Base-by-base conservation (phyloP, 805 yeast species). In the Sungouiella blattae region DNA sequence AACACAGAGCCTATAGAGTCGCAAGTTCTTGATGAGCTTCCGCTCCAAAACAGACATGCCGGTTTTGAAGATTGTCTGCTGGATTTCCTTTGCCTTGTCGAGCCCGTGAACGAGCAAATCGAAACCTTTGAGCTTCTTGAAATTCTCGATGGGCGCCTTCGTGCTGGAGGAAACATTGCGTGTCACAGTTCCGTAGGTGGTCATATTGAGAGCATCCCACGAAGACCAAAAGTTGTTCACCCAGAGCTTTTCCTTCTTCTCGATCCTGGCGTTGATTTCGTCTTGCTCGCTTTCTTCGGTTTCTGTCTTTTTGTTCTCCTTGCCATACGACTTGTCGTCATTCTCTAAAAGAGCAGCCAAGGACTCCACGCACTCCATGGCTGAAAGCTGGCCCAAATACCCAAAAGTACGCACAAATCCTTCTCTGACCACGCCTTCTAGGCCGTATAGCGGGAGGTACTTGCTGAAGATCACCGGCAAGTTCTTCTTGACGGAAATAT, bases 291-390 rank as follows among this genome's bases (percentile, higher is more conserved):
- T 40, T 6, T 20, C 33, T 9, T 16, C 32, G 16, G 26, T 27
- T 24, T 26, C 49, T 37, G 26, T 36, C 21, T 26, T 46, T 39
- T 25, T 40, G 33, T 13, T 42, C 21, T 26, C 46, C 39, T 25
- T 40, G 33, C n/a, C 41, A 5, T 47, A 54, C 22, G 52, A 52
- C 11, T 47, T 44, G n/a, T 52, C 40, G 24, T 44, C 46, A 11
- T 41, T 44, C 30, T 93, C 97, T 16, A 93, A 62, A 35, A 91
- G 58, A 2, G 98, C 96, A 3, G 88, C 76, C 6, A 93, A 63
- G 0, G 96, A 77, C 53, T 93, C 97, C 3, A 86, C 96, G 53
- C 83, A 87, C 57, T 93, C 99, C 59, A 87, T 85, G 0, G 98
- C 98, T 25, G 94, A 79, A 11, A 91, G 68, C 11, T 84, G 77